Evolutionary conservation across 441 rosid genomes (phyloP).

Genomic region (Omphalea diandra): DNA sequence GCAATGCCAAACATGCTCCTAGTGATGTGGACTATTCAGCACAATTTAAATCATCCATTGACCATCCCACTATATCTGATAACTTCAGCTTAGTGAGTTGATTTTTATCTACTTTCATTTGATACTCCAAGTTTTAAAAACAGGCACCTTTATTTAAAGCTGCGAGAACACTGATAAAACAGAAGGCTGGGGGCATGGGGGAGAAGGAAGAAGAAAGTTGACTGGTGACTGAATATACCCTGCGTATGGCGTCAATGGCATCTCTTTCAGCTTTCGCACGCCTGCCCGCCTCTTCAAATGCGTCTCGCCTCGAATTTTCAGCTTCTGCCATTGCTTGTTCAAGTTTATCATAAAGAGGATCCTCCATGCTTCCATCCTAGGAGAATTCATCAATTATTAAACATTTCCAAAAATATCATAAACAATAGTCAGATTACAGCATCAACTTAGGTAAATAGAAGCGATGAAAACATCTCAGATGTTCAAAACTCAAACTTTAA

Average conservation of each 20-base stretch:
- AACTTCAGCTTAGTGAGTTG: neutral
- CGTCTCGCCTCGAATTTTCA: conserved; percentile 55
- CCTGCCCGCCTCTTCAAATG: conserved; percentile 56
- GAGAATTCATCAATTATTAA: conserved; percentile 31
- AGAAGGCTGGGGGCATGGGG: neutral
- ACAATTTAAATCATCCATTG: neutral
- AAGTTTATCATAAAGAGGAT: conserved; percentile 47
- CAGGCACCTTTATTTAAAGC: conserved; percentile 8
- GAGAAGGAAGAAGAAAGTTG: neutral
- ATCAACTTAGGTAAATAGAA: conserved; percentile 4
- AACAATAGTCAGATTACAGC: neutral
- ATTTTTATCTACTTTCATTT: conserved; percentile 8
- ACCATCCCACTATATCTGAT: neutral
- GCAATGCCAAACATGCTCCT: too few species aligned
- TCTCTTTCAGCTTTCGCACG: conserved; percentile 69
- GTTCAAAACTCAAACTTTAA: neutral
- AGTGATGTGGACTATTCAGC: too few species aligned
- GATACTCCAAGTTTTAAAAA: neutral
- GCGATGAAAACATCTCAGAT: too few species aligned
- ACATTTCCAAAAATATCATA: conserved; percentile 8
- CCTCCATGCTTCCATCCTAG: conserved; percentile 62
- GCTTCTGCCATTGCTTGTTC: conserved; percentile 57
- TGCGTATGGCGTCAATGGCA: conserved; percentile 61
- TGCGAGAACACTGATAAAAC: neutral
- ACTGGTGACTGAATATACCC: conserved; percentile 40